phyloP scores from a whole-genome alignment of 1,284 basidiomycete species.

The Microbotryomycetes sp. region DNA sequence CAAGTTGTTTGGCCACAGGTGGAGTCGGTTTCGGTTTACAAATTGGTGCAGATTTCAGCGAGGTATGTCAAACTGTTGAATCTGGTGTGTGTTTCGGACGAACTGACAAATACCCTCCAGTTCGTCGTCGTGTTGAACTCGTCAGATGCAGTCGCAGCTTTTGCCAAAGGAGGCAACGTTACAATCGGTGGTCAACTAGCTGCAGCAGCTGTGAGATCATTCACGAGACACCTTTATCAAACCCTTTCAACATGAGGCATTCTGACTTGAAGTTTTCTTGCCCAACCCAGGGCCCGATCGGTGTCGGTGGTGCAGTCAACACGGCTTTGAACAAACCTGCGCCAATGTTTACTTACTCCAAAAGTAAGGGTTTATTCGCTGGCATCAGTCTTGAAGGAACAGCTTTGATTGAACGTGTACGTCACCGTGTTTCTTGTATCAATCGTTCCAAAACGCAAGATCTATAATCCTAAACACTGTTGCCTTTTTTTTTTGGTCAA shows the following conservation, averaged over 20 bases:
- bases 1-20: constrained; percentile 94
- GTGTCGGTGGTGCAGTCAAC: constrained; percentile 86
- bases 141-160: constrained; percentile 90
- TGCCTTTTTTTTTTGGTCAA: too few relatives aligned
- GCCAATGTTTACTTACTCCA: constrained; percentile 88
- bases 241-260: constrained; percentile 50
- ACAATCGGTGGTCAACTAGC: constrained; percentile 66
- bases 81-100: not conserved
- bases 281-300: constrained; percentile 63
- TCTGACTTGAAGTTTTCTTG: too few relatives aligned
- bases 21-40: constrained; percentile 89
- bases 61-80: constrained; percentile 14
- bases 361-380: constrained; percentile 73
- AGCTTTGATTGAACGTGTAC: constrained; percentile 82
- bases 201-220: constrained; percentile 15
- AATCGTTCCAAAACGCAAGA: too few relatives aligned
- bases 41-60: constrained; percentile 59
- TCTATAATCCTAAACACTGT: too few relatives aligned
- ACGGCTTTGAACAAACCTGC: constrained; percentile 83
- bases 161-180: constrained; percentile 90
- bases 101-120: not conserved
- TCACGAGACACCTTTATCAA: not conserved
- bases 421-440: too few relatives aligned
- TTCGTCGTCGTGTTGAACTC: constrained; percentile 86
- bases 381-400: constrained; percentile 94